A percentile compares a stretch with the other conserved stretches of the same genome.
These are phyloP conservation scores for Lotus japonicus DNA, from an alignment of 306 rosid species.

Conservation along the genomic window DNA sequence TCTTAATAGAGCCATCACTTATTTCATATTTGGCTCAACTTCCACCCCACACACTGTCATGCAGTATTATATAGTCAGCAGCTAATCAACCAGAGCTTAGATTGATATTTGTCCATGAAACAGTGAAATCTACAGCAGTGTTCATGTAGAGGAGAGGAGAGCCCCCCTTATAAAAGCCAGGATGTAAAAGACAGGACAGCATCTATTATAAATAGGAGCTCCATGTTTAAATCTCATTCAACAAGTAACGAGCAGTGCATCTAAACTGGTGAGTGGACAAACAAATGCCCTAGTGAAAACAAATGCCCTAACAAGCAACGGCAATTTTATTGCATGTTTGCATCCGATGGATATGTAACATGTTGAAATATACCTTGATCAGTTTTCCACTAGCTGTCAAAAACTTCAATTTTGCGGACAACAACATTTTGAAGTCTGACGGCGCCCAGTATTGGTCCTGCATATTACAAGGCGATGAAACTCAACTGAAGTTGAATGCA, in stretches of 20 bases:
- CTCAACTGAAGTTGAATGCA: conserved; percentile 12
- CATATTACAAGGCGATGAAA: conserved; percentile 17
- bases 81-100: conserved; percentile 8
- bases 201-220: background rate
- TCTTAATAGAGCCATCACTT: background rate
- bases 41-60: background rate
- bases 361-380: conserved; percentile 56
- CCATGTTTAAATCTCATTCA: background rate
- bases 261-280: background rate
- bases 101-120: background rate
- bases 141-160: background rate
- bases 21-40: background rate
- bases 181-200: background rate
- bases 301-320: background rate
- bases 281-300: background rate
- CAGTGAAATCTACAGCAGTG: background rate
- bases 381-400: conserved; percentile 73
- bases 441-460: conserved; percentile 92
- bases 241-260: background rate
- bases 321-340: background rate
- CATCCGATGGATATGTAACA: background rate
- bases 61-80: background rate
- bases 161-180: background rate
- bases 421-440: conserved; percentile 67
- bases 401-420: conserved; percentile 68